These are phyloP conservation scores for Calocybe gambosa DNA, from an alignment of 1,284 basidiomycete species.

Conservation along the genomic window DNA sequence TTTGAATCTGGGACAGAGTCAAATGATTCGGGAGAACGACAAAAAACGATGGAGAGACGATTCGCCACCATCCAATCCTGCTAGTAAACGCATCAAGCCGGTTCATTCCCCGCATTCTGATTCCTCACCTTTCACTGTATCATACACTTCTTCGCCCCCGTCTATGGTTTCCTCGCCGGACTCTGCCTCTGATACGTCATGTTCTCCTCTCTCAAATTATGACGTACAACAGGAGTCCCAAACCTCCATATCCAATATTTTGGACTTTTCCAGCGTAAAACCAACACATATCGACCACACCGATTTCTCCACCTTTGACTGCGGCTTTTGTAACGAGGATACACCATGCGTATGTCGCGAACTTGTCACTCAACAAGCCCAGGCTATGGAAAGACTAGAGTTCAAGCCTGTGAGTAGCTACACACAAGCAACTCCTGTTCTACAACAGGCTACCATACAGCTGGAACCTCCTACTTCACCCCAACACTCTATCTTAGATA, in stretches of 20 bases:
- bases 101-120: constrained; percentile 27
- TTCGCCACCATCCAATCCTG: constrained; percentile 27
- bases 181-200: constrained; percentile 40
- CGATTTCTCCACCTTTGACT: constrained; percentile 36
- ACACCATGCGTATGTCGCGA: constrained; percentile 73
- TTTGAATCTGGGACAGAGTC: constrained; percentile 42
- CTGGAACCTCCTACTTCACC: constrained; percentile 19
- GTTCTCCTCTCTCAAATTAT: constrained; percentile 35
- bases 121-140: constrained; percentile 15
- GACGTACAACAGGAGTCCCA: constrained; percentile 27
- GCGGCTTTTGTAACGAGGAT: constrained; percentile 67
- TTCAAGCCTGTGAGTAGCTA: constrained; percentile 32
- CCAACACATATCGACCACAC: constrained; percentile 14
- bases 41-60: constrained; percentile 54
- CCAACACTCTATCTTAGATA: constrained; percentile 58
- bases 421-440: constrained; percentile 19
- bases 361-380: constrained; percentile 41
- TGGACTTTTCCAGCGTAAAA: constrained; percentile 25
- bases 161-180: constrained; percentile 52
- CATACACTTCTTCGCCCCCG: constrained; percentile 31
- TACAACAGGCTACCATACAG: constrained; percentile 18
- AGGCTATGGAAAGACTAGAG: constrained; percentile 19
- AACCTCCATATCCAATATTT: constrained; percentile 22
- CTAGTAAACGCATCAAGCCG: constrained; percentile 42
- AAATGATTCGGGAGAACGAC: constrained; percentile 30